Conservation (phyloP, 148 eudicot species). For the Rhododendron ovatum region DNA sequence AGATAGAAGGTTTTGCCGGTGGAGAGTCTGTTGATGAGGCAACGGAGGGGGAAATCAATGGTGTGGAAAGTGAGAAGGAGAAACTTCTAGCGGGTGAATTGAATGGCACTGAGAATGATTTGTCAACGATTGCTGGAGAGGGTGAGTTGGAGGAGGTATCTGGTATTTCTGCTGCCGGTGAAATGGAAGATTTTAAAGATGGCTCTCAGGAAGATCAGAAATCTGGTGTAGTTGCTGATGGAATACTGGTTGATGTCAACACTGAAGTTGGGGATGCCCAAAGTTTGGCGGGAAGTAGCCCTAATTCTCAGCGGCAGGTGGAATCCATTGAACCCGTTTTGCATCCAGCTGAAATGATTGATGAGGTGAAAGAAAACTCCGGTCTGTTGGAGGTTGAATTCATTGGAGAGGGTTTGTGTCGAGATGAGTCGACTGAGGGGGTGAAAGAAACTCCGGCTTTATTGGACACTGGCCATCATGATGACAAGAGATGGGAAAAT, state of each 20-base stretch:
- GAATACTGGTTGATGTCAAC: constrained; percentile 15
- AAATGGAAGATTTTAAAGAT: constrained; percentile 15
- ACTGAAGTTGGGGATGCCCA: constrained; percentile 26
- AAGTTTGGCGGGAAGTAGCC: constrained; percentile 4
- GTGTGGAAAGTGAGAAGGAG: constrained; percentile 23
- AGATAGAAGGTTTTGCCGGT: constrained; percentile 13
- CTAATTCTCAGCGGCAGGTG: neutral
- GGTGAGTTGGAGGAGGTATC: constrained; percentile 9
- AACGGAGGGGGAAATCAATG: constrained; percentile 12
- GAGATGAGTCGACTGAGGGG: neutral
- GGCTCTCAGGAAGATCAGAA: constrained; percentile 28
- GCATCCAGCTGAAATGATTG: constrained; percentile 2
- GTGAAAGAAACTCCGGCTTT: neutral
- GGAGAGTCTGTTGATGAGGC: constrained; percentile 17
- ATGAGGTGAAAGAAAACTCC: constrained; percentile 10
- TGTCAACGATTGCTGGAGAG: neutral
- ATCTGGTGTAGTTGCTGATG: constrained; percentile 20
- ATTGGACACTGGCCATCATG: constrained; percentile 7
- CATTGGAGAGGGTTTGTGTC: neutral
- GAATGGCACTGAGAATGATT: constrained; percentile 15
- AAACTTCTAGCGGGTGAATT: constrained; percentile 17
- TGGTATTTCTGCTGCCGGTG: constrained; percentile 16
- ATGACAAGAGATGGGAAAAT: constrained; percentile 16
- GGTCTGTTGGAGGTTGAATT: neutral
- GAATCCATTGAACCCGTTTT: constrained; percentile 5